phyloP scores from a whole-genome alignment of 2,329 filamentous ascomycete species.

The Akanthomyces lecanii region DNA sequence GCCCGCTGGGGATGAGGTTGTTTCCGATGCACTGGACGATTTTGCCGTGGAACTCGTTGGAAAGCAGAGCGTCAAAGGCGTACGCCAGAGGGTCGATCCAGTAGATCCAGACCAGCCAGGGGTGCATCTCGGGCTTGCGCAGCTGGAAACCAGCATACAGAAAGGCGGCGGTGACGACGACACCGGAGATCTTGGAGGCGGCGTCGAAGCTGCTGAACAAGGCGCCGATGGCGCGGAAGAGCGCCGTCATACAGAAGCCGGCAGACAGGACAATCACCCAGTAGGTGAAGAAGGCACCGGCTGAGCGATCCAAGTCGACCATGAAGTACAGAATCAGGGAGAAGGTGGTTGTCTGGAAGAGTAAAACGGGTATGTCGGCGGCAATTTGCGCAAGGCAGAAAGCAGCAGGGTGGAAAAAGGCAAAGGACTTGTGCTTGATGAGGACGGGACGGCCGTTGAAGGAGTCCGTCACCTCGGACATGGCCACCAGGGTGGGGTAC shows the following conservation, averaged over 20 bases:
- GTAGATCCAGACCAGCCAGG: conserved; percentile 60
- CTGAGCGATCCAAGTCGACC: conserved; percentile 62
- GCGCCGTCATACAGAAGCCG: conserved; percentile 54
- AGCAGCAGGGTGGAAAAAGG: conserved; percentile 53
- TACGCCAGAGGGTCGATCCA: conserved; percentile 67
- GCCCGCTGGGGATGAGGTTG: conserved; percentile 49
- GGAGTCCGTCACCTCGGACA: conserved; percentile 63
- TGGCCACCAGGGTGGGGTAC: conserved; percentile 57
- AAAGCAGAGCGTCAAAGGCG: conserved; percentile 62
- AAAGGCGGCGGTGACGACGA: conserved; percentile 46
- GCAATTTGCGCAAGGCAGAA: conserved; percentile 55
- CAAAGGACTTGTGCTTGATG: conserved; percentile 55
- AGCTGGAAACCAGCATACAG: conserved; percentile 65
- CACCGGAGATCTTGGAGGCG: conserved; percentile 54
- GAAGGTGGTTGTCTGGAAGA: conserved; percentile 57
- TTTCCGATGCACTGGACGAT: conserved; percentile 45
- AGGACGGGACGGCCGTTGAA: conserved; percentile 57
- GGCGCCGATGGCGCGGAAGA: conserved; percentile 55
- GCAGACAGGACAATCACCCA: conserved; percentile 50
- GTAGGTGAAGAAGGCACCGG: conserved; percentile 66
- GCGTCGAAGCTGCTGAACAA: conserved; percentile 53
- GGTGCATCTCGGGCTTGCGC: conserved; percentile 56
- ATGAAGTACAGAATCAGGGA: conserved; percentile 61
- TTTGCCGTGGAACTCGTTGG: conserved; percentile 65
- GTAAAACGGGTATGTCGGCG: conserved; percentile 51